Base-by-base conservation (phyloP, 176 grass and related monocot genomes). In the Paspalum vaginatum region DNA sequence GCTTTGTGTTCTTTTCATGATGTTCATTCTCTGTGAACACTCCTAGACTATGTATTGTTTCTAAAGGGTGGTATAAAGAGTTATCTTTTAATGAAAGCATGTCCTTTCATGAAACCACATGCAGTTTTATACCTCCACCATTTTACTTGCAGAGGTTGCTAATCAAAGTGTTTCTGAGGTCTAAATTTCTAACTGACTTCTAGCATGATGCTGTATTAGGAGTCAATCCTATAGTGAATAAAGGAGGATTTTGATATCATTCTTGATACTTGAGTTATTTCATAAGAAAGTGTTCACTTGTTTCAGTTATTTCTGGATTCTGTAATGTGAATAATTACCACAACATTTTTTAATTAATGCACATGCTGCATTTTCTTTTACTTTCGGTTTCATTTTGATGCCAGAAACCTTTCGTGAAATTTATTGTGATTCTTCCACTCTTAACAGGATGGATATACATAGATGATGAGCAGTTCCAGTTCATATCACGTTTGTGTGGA, bases 401-500 rank as follows among this genome's bases (percentile, higher is more conserved):
- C 11, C 41, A 57, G 8, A 66, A 56, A 57, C 73, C 16, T 67
- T 68, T 8, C 55, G 25, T 86, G 45, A 11, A 67, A 78, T 81
- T 15, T 65, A 78, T 65, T 71, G 14, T 80, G 27, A 67, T 75
- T 51, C 71, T 51, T 67, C 58, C 61, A 44, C 85, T 78, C 72
- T 69, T 79, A 81, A 78, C 88, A 98, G 96, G 88, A 61, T 98
- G 96, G 96, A 79, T 98, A 70, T 89, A 80, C 81, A 89, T 98
- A 86, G 92, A 98, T 20, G 86, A 90, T 56, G 88, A 80, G 63
- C 92, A 98, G 55, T 93, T 93, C 73, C 90, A 89, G 87, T 98
- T 91, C 71, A 70, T 98, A 60, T 76, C 84, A 44, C 65, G 85
- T 48, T 78, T 98, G 70, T 89, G 88, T 78, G 84, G 78, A 67